These are phyloP conservation scores for Trametes meyenii DNA, from an alignment of 768 basidiomycete genomes.

Conservation along the genomic window DNA sequence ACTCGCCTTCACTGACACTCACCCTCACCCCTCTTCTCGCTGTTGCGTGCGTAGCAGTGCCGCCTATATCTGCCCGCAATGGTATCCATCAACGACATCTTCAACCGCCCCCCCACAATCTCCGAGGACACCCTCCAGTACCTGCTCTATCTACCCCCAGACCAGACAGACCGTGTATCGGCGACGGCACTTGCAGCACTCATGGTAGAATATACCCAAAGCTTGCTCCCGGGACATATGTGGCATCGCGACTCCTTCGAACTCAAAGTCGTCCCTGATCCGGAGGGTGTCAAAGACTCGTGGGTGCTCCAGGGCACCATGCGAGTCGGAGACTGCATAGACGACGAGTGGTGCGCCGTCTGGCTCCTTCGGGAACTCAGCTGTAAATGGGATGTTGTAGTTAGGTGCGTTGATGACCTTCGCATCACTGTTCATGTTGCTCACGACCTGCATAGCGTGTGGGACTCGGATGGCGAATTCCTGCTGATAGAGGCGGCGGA, in stretches of 20 bases:
- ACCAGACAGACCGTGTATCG: slow-evolving; percentile 58
- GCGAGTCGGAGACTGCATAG: slow-evolving; percentile 94
- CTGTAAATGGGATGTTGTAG: slow-evolving; percentile 74
- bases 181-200: slow-evolving; percentile 69
- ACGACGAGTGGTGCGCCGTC: slow-evolving; percentile 96
- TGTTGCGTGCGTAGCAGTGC: no score
- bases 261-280: slow-evolving; percentile 61
- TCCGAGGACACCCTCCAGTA: slow-evolving; percentile 87
- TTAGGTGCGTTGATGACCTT: slow-evolving; percentile 57
- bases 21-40: background rate
- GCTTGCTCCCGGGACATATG: slow-evolving; percentile 60
- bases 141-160: slow-evolving; percentile 61
- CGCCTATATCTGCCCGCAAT: background rate
- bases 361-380: slow-evolving; percentile 85
- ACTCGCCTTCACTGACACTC: background rate
- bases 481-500: slow-evolving; percentile 96
- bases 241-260: slow-evolving; percentile 89
- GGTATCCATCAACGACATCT: slow-evolving; percentile 48
- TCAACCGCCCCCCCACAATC: slow-evolving; percentile 75
- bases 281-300: slow-evolving; percentile 40
- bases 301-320: slow-evolving; percentile 79
- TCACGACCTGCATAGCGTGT: slow-evolving; percentile 47
- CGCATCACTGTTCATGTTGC: background rate
- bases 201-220: slow-evolving; percentile 58
- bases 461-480: slow-evolving; percentile 95